Evolutionary conservation across 495 filamentous ascomycete genomes (phyloP), one percentile per base, ranked within the genome.

Genomic region (Neurospora sp.): DNA sequence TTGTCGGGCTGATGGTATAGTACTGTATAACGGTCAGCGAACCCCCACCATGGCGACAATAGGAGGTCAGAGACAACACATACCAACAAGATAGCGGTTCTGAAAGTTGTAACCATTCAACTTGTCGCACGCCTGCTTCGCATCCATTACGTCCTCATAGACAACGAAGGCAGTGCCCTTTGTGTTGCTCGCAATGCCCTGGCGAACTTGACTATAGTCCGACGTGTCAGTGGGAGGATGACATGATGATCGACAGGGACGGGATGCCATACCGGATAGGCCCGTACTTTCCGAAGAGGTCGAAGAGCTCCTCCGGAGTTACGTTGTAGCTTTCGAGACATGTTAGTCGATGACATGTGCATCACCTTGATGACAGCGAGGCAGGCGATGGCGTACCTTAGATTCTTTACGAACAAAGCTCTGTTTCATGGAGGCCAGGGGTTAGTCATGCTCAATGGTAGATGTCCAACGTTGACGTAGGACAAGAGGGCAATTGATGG

Each of bases 21-120:
- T 72, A 98, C 96, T 98, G 79, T 39, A 70, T 70, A 72, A 74
- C 54, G 76, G 78, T 76, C 62, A 74, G 73, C 34, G 36, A 42
- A 73, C 43, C 66, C 39, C 17, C 39, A 70, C 28, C 0, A 42
- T 39, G 38, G 15, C 70, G 70, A 36, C 34, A 31, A 36, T 37
- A 28, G 10, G 34, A 7, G 38, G 17, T 19, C 13, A 42, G 8
- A 21, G 31, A 38, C 48, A 15, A 36, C 70, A 88, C 93, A 66
- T 91, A 97, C 94, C 94, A 80, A 99, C 96, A 78, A 99, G 93
- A 85, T 99, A 99, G 81, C 96, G 93, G 87, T 95, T 97, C 85
- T 98, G 96, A 83, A 99, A 99, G 85, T 99, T 99, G 89, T 96
- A 99, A 79, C 96, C 96, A 85, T 99, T 98, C 79, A 99, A 87